These are phyloP conservation scores for Wallacemonas collosoma DNA, from an alignment of 208 protist species.

Conservation along the genomic window DNA sequence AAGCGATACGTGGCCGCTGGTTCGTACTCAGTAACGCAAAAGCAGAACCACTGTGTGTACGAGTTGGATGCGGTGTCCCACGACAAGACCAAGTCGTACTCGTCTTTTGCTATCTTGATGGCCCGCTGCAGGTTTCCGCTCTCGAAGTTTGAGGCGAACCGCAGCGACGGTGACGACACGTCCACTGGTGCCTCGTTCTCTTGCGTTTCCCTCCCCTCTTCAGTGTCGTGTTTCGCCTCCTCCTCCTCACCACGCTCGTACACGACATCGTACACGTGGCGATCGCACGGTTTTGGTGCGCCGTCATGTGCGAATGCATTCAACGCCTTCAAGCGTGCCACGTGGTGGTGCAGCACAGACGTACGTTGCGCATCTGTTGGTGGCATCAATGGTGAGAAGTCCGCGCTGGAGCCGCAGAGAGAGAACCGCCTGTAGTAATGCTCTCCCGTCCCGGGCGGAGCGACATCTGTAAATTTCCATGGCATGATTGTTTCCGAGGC, in stretches of 20 bases:
- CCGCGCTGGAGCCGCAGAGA: conserved; percentile 1
- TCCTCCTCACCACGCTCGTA: conserved; percentile 25
- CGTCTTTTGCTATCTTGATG: conserved; percentile 75
- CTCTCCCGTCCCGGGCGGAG: conserved; percentile 21
- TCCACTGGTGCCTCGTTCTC: too few relatives aligned
- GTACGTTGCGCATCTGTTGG: conserved; percentile 41
- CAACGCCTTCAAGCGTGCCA: conserved; percentile 46
- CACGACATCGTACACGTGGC: conserved; percentile 28
- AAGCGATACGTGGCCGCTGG: conserved; percentile 90
- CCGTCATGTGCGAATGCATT: conserved; percentile 36
- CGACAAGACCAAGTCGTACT: conserved; percentile 95
- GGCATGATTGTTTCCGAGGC: conserved; percentile 34
- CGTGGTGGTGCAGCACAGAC: conserved; percentile 58
- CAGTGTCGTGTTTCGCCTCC: background rate
- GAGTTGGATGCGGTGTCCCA: conserved; percentile 94
- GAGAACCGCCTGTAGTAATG: background rate
- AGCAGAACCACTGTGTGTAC: conserved; percentile 98
- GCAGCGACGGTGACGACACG: conserved; percentile 24
- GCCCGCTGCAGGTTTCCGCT: conserved; percentile 94
- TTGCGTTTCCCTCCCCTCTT: background rate
- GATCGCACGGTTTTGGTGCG: conserved; percentile 22
- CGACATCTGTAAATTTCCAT: conserved; percentile 47
- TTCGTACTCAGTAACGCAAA: conserved; percentile 69
- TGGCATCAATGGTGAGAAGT: conserved; percentile 25
- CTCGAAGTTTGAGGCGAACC: conserved; percentile 94